A percentile compares a stretch with the other conserved stretches of the same genome.
phyloP scores from a whole-genome alignment of 306 rosid genomes.

The Cyclanthera cordifolia region DNA sequence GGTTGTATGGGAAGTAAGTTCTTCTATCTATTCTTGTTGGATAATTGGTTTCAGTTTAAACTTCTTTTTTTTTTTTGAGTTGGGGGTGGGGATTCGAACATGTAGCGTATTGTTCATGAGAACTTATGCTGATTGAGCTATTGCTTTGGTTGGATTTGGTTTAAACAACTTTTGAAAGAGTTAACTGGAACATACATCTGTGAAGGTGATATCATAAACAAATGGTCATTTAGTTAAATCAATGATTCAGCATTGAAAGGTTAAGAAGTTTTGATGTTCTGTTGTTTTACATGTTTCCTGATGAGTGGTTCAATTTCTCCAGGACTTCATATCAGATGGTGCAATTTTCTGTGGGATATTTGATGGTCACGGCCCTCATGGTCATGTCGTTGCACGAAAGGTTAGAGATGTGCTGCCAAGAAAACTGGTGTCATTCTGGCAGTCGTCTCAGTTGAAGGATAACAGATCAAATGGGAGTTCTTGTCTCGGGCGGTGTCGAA shows the following conservation, averaged over 20 bases:
- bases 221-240: not conserved
- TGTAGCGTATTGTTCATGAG: too few relatives aligned
- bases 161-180: too few relatives aligned
- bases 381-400: conserved; percentile 86
- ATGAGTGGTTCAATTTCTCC: conserved; percentile 8
- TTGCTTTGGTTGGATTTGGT: not conserved
- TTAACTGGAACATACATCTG: too few relatives aligned
- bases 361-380: conserved; percentile 93
- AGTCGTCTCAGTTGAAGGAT: conserved; percentile 44
- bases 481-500: conserved; percentile 33
- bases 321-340: conserved; percentile 86
- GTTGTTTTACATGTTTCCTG: conserved; percentile 1
- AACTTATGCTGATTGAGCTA: too few relatives aligned
- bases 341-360: conserved; percentile 74
- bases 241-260: not conserved
- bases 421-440: conserved; percentile 55
- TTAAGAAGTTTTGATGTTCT: not conserved
- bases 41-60: too few relatives aligned
- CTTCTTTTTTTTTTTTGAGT: too few relatives aligned
- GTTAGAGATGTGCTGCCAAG: conserved; percentile 74
- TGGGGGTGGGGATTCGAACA: too few relatives aligned
- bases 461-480: conserved; percentile 30
- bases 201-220: too few relatives aligned
- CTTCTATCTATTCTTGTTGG: not conserved
- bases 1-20: conserved; percentile 72